Base-by-base conservation (phyloP, 2,329 filamentous ascomycete genomes). In the Fusarium subtropicale region DNA sequence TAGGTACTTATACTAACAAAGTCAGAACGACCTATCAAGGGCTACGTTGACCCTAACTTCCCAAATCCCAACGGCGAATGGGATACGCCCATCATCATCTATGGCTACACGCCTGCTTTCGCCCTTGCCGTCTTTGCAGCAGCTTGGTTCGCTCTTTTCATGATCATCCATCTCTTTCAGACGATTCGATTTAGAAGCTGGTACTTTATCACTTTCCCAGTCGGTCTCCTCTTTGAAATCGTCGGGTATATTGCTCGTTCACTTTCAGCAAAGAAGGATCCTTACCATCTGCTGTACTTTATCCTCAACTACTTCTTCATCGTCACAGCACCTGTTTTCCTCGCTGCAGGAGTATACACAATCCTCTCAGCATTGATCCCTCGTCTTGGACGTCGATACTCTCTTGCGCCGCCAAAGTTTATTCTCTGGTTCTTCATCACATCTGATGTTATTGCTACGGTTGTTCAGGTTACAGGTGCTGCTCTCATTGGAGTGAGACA, bases 301-400 rank as follows among this genome's bases (percentile, higher is more conserved):
- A 84, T 88, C 39, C 76, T 86, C 46, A 85, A 87, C 72, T 88
- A 88, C 78, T 88, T 88, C 79, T 87, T 87, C 79, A 87, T 88
- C 74, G 86, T 88, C 64, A 84, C 85, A 0, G 86, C 86, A 0
- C 86, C 86, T 2, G 86, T 88, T 38, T 86, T 88, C 71, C 83
- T 88, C 75, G 81, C 84, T 18, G 86, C 86, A 0, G 81, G 82
- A 0, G 84, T 88, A 51, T 88, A 88, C 78, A 84, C 84, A n/a
- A 78, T 86, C 47, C 78, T 88, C 9, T 84, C 81, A 0, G 79
- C 82, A 5, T 76, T 88, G 33, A 86, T 88, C 52, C 78, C 79
- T 44, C 76, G 79, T 12, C 78, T 84, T 38, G 83, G 83, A 4
- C 73, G 76, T 5, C 69, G 77, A 26, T 83, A 83, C 69, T 79